Evolutionary conservation across 768 basidiomycete genomes (phyloP), one percentile per base, ranked within the genome.

Genomic region (Termitomyces sp.): DNA sequence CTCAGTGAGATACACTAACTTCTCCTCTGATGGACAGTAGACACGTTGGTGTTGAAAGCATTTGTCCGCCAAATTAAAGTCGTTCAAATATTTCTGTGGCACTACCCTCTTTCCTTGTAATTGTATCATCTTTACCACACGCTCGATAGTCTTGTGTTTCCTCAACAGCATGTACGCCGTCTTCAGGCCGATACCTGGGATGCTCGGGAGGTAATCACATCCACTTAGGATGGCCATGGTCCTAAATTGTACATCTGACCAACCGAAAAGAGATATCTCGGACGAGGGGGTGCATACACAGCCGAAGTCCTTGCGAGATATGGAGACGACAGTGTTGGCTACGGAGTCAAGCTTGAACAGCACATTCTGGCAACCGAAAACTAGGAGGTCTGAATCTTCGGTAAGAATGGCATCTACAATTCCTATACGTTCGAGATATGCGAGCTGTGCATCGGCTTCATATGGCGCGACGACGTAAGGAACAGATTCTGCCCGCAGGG

Each of bases 391-490:
- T 0, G 95, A 98, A 72, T 98, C 97, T 73, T 99, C 97, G 1
- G 97, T 98, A 63, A 99, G 82, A 70, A 99, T 88, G 2, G 87
- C 97, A 68, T 95, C 88, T 41, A 94, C 91, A 35, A 90, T 65
- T 18, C 92, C 92, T 44, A 76, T 70, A 50, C 83, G 83, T 67
- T 98, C 97, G 45, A 99, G 82, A 72, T 89, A 98, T 46, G 92
- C 89, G 56, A 99, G 82, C 70, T 99, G 97, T 1, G 97, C 94
- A 66, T 99, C 97, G 0, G 97, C 97, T 77, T 99, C 97, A 70
- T 98, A 99, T 0, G 97, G 97, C 4, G 97, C 96, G 18, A 98
- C 97, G 40, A 98, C 76, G 67, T 96, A 97, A 20, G 80, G 69
- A 8, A 98, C 82, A 18, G 75, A 72, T 67, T 97, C 95, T 11